A percentile compares a stretch with the other conserved stretches of the same genome.
Evolutionary conservation across 1,139 yeast genomes (phyloP).

Genomic region (Candida dubliniensis): DNA sequence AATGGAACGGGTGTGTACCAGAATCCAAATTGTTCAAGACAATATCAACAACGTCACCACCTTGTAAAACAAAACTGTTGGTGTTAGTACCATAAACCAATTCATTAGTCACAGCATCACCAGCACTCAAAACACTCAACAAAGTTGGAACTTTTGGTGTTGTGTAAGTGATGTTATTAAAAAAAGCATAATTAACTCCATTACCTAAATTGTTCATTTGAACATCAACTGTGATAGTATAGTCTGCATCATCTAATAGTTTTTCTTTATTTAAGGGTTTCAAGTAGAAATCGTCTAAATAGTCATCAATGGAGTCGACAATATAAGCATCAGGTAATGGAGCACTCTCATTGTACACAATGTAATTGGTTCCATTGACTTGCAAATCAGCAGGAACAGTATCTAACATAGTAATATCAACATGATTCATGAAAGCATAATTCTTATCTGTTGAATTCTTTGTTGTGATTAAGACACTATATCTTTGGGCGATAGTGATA

Average conservation of each 20-base stretch:
- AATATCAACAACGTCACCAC: conserved; percentile 66
- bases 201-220: conserved; percentile 69
- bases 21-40: conserved; percentile 74
- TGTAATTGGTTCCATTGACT: conserved; percentile 53
- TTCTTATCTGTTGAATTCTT: conserved; percentile 48
- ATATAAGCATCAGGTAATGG: conserved; percentile 26
- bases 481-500: conserved; percentile 71
- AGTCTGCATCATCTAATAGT: conserved; percentile 60
- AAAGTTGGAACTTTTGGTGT: conserved; percentile 69
- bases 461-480: conserved; percentile 61
- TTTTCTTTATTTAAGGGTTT: conserved; percentile 41
- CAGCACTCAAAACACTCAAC: conserved; percentile 56
- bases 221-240: conserved; percentile 56
- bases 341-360: conserved; percentile 45
- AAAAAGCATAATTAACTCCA: conserved; percentile 75
- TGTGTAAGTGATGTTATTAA: conserved; percentile 63
- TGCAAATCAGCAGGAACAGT: conserved; percentile 52
- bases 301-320: conserved; percentile 24
- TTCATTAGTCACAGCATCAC: conserved; percentile 46
- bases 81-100: conserved; percentile 68
- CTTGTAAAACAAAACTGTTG: conserved; percentile 58
- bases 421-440: conserved; percentile 60
- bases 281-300: conserved; percentile 59
- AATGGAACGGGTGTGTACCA: conserved; percentile 87
- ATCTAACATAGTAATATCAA: conserved; percentile 71